These are phyloP conservation scores for Prunus campanulata DNA, from an alignment of 306 rosid genomes.

Conservation along the genomic window DNA sequence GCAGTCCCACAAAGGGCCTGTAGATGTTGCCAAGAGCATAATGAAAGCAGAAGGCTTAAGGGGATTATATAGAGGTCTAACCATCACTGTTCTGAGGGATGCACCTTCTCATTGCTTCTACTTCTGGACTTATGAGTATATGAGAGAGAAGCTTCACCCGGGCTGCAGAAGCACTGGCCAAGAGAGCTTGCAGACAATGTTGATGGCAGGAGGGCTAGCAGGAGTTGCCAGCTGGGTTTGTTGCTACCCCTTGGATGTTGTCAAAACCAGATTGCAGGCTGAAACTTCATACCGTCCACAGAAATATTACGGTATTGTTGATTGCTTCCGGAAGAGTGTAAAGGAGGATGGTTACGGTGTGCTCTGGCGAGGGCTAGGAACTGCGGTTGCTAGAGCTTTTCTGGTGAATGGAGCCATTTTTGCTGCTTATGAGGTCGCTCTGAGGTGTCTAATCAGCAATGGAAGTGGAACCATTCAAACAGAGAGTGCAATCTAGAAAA, in stretches of 20 bases:
- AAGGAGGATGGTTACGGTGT: constrained; percentile 55
- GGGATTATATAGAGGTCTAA: constrained; percentile 66
- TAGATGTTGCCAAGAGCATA: constrained; percentile 46
- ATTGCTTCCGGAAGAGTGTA: constrained; percentile 65
- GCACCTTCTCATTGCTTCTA: constrained; percentile 66
- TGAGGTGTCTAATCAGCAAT: constrained; percentile 55
- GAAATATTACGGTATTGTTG: constrained; percentile 58
- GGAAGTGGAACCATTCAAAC: constrained; percentile 26
- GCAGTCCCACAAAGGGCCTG: constrained; percentile 44
- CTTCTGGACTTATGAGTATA: constrained; percentile 74
- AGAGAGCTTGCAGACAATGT: constrained; percentile 62
- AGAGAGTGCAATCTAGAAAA: constrained; percentile 37
- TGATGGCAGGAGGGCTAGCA: constrained; percentile 72
- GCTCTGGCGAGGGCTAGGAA: constrained; percentile 77
- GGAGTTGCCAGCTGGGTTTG: constrained; percentile 83
- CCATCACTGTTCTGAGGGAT: constrained; percentile 64
- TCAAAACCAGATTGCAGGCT: constrained; percentile 74
- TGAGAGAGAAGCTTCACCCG: constrained; percentile 77
- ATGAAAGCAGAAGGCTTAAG: constrained; percentile 55
- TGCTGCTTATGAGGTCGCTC: constrained; percentile 70
- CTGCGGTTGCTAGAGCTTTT: constrained; percentile 74
- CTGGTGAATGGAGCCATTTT: constrained; percentile 82
- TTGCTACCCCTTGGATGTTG: constrained; percentile 80
- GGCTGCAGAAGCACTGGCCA: constrained; percentile 64
- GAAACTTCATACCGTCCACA: constrained; percentile 41